phyloP scores from a whole-genome alignment of 169 alveolate genomes.

The Toxoplasma gondii region DNA sequence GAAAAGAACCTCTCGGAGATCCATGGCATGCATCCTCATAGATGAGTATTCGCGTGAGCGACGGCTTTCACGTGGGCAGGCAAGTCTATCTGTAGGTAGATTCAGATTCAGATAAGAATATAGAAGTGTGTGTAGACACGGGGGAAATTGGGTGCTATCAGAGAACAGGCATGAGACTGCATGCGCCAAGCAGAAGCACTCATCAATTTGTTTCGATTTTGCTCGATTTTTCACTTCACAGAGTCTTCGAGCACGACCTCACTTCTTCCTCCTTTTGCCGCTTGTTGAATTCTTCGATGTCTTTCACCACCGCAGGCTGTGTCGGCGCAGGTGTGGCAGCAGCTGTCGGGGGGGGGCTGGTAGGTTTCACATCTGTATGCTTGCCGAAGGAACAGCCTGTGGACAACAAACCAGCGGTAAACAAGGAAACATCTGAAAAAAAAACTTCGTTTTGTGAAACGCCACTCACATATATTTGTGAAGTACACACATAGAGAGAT shows the following conservation, averaged over 20 bases:
- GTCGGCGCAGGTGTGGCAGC: neutral
- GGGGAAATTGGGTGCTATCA: no score
- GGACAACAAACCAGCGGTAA: neutral
- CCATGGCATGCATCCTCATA: neutral
- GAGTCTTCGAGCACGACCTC: neutral
- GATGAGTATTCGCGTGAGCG: neutral
- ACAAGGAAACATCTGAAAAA: no score
- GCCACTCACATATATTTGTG: no score
- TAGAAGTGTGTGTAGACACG: neutral
- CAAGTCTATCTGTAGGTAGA: neutral
- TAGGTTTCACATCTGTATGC: slow-evolving; percentile 7
- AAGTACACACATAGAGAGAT: no score
- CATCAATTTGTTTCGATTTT: no score
- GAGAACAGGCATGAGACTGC: no score
- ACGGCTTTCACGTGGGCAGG: neutral
- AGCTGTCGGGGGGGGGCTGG: neutral
- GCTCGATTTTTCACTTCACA: neutral
- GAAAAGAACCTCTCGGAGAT: no score
- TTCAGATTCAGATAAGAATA: neutral
- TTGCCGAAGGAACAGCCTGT: slow-evolving; percentile 1
- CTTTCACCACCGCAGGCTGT: slow-evolving; percentile 15
- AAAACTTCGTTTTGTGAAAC: no score
- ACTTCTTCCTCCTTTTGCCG: neutral
- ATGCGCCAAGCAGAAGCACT: no score
- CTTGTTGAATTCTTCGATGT: slow-evolving; percentile 26